These are phyloP conservation scores for Verticillium nubilum DNA, from an alignment of 2,329 filamentous ascomycete genomes.

Conservation along the genomic window DNA sequence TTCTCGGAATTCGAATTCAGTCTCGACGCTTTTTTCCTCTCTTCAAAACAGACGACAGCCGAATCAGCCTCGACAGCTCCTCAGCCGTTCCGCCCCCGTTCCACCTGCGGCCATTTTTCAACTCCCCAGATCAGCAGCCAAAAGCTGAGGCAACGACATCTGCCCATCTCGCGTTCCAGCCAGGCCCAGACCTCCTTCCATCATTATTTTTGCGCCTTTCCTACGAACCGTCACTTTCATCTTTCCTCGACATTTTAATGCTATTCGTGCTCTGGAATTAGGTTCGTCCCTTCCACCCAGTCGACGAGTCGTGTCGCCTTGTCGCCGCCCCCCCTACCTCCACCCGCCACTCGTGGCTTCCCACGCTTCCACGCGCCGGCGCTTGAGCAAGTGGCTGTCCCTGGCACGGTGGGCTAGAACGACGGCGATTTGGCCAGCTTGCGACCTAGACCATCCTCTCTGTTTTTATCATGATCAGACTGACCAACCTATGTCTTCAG, in stretches of 20 bases:
- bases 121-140: background rate
- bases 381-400: background rate
- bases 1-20: background rate
- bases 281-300: background rate
- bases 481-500: background rate
- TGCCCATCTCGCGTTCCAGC: background rate
- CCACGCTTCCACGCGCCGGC: background rate
- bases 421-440: background rate
- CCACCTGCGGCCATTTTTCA: background rate
- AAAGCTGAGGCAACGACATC: background rate
- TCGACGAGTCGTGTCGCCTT: background rate
- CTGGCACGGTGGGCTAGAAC: background rate
- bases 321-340: background rate
- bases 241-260: background rate
- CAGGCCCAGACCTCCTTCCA: background rate
- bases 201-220: background rate
- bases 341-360: background rate
- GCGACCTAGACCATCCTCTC: background rate
- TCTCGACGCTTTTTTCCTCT: background rate
- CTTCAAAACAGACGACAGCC: background rate
- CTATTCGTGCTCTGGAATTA: background rate
- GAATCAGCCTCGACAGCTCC: background rate
- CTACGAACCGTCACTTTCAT: background rate
- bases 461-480: background rate
- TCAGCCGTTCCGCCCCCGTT: background rate